Evolutionary conservation across 345 rosid genomes (phyloP).

Genomic region (Passiflora organensis): DNA sequence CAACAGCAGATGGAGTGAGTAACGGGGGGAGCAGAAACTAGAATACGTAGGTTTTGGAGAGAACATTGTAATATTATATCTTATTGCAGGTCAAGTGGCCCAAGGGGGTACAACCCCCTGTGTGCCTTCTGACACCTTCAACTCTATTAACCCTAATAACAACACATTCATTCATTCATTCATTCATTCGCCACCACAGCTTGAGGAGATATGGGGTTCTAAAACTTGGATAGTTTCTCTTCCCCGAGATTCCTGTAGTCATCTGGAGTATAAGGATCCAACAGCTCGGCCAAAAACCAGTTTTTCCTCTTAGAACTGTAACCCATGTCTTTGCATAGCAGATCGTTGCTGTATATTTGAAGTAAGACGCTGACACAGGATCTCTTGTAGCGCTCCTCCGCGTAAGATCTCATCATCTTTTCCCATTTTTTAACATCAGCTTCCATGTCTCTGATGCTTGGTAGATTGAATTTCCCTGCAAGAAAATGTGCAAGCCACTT

Average conservation of each 20-base stretch:
- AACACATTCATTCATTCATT: too few species aligned
- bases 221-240: too few species aligned
- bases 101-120: too few species aligned
- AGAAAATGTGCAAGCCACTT: slow-evolving; percentile 34
- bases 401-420: slow-evolving; percentile 5
- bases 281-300: slow-evolving; percentile 20
- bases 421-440: slow-evolving; percentile 22
- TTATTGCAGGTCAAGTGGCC: too few species aligned
- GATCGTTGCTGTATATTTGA: slow-evolving; percentile 33
- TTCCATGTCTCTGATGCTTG: slow-evolving; percentile 32
- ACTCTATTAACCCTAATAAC: too few species aligned
- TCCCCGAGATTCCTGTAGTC: slow-evolving; percentile 11
- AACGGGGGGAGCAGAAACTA: too few species aligned
- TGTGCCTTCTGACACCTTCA: too few species aligned
- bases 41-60: too few species aligned
- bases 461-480: slow-evolving; percentile 22
- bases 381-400: slow-evolving; percentile 16
- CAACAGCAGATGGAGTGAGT: too few species aligned
- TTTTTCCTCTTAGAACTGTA: slow-evolving; percentile 29
- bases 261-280: slow-evolving; percentile 22
- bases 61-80: too few species aligned
- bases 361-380: slow-evolving; percentile 17
- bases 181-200: too few species aligned
- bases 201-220: too few species aligned
- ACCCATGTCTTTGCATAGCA: slow-evolving; percentile 31